phyloP scores from a whole-genome alignment of 2,329 filamentous ascomycete genomes.

The Cercospora zeina region DNA sequence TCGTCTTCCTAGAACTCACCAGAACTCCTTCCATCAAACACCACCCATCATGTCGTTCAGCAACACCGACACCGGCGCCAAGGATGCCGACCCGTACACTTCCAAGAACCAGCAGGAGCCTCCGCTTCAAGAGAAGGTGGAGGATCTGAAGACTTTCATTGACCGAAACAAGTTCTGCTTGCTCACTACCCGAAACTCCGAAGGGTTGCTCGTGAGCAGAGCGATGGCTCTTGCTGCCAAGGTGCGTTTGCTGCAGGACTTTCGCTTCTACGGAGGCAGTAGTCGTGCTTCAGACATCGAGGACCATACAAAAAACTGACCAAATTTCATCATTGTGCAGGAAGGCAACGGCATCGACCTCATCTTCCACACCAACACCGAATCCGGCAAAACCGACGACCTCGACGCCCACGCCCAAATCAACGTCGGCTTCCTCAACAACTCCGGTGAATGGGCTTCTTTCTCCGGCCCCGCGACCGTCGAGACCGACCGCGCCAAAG shows the following conservation, averaged over 20 bases:
- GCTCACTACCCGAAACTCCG: conserved; percentile 75
- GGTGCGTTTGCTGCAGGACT: conserved; percentile 53
- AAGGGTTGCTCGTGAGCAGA: conserved; percentile 70
- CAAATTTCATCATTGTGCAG: conserved; percentile 45
- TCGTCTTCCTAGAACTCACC: not conserved
- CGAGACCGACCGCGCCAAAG: conserved; percentile 65
- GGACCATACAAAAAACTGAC: conserved; percentile 21
- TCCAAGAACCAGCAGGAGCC: conserved; percentile 72
- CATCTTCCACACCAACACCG: conserved; percentile 88
- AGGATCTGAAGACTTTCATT: conserved; percentile 71
- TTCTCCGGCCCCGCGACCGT: conserved; percentile 72
- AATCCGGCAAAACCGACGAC: conserved; percentile 84
- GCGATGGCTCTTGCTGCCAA: conserved; percentile 83
- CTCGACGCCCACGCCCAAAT: conserved; percentile 69
- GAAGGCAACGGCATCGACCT: conserved; percentile 77
- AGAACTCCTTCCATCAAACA: conserved; percentile 15
- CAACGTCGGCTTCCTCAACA: conserved; percentile 74
- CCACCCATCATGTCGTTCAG: conserved; percentile 49
- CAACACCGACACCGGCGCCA: conserved; percentile 62
- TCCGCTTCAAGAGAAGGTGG: conserved; percentile 71
- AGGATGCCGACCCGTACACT: conserved; percentile 76
- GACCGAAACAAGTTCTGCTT: conserved; percentile 77
- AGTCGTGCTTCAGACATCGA: no score
- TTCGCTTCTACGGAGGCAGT: no score
- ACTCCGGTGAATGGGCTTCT: conserved; percentile 80